phyloP scores from a whole-genome alignment of 495 filamentous ascomycete genomes.

The Hypoxylon intermedium region DNA sequence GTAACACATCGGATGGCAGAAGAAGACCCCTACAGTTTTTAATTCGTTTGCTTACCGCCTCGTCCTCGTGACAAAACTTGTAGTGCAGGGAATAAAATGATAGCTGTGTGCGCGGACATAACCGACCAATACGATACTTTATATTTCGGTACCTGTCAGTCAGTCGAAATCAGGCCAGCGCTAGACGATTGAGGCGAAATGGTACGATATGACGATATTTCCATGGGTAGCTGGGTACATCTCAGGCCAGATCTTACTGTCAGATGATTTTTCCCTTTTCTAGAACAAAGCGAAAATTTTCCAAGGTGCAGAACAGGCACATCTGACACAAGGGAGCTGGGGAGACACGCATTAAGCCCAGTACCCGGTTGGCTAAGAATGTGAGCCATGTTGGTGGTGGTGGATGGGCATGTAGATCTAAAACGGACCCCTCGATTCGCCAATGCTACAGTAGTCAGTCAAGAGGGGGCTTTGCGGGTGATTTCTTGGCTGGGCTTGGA shows the following conservation, averaged over 20 bases:
- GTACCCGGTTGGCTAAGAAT: not conserved
- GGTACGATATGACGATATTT: slow-evolving; percentile 36
- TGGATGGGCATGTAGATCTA: slow-evolving; percentile 18
- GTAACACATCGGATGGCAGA: slow-evolving; percentile 10
- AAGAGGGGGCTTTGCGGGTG: too few relatives aligned
- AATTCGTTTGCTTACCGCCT: slow-evolving; percentile 22
- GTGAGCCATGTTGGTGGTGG: slow-evolving; percentile 18
- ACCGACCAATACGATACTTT: slow-evolving; percentile 10
- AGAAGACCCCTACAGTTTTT: slow-evolving; percentile 12
- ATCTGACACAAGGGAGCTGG: not conserved
- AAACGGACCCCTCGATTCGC: slow-evolving; percentile 1
- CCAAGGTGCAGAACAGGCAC: slow-evolving; percentile 17
- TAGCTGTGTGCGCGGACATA: slow-evolving; percentile 13
- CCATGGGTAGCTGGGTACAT: slow-evolving; percentile 26
- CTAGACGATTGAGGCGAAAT: slow-evolving; percentile 16
- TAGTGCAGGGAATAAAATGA: slow-evolving; percentile 14
- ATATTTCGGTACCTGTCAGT: not conserved
- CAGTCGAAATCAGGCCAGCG: slow-evolving; percentile 15
- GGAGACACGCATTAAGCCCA: slow-evolving; percentile 15
- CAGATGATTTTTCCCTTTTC: slow-evolving; percentile 30
- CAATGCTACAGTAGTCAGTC: not conserved
- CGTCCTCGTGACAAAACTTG: slow-evolving; percentile 9
- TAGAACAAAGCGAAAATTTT: slow-evolving; percentile 22
- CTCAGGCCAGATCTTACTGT: slow-evolving; percentile 22
- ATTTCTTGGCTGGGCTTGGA: too few relatives aligned